Evolutionary conservation across 305 asterid species (phyloP).

Genomic region (Fraxinus albicans): DNA sequence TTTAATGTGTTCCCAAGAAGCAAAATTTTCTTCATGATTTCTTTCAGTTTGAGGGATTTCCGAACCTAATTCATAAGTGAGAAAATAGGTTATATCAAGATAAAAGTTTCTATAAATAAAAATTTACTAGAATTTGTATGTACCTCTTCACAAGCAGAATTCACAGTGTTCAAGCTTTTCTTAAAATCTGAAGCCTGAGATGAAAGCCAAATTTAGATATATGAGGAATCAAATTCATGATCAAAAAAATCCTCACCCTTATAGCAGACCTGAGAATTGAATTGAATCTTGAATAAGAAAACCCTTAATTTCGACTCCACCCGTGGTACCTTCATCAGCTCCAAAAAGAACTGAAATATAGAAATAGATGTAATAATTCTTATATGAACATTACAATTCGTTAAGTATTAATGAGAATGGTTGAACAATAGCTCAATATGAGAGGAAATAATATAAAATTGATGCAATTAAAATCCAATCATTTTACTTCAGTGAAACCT

Average conservation of each 20-base stretch:
- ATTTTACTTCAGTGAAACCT: neutral
- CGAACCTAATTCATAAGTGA: constrained; percentile 62
- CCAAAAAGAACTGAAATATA: constrained; percentile 82
- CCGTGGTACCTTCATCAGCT: constrained; percentile 99
- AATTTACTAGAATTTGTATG: constrained; percentile 15
- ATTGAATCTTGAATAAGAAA: constrained; percentile 94
- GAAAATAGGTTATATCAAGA: constrained; percentile 20
- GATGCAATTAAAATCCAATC: neutral
- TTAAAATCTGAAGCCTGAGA: constrained; percentile 81
- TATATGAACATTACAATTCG: neutral
- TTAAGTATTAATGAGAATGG: neutral
- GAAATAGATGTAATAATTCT: constrained; percentile 18
- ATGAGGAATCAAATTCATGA: constrained; percentile 15
- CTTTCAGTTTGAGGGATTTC: constrained; percentile 74
- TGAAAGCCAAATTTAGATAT: constrained; percentile 29
- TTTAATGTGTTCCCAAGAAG: constrained; percentile 86
- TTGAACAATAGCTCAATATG: neutral
- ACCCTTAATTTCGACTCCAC: constrained; percentile 87
- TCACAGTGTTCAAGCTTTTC: constrained; percentile 61
- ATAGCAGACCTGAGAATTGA: constrained; percentile 79
- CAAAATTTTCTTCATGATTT: constrained; percentile 69
- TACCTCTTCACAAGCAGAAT: constrained; percentile 96
- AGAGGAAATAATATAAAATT: neutral
- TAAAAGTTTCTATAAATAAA: neutral
- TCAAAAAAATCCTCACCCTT: constrained; percentile 21